Evolutionary conservation across 805 yeast genomes (phyloP).

Genomic region (Wilhelminamyces savonicus): DNA sequence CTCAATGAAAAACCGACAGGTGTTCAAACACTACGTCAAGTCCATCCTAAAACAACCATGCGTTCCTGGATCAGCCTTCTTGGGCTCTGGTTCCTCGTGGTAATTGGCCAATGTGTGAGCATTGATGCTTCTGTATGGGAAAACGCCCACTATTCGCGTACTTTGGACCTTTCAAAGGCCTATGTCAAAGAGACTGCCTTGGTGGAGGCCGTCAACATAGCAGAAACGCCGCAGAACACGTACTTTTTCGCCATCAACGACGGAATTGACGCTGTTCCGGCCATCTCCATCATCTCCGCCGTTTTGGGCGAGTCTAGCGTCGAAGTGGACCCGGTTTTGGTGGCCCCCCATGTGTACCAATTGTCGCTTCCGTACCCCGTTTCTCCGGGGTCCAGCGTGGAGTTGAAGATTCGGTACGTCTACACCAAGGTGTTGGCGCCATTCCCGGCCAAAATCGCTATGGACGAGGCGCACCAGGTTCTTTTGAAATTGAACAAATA

Average conservation of each 20-base stretch:
- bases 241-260: constrained; percentile 53
- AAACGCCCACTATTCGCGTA: constrained; percentile 50
- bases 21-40: too few species aligned
- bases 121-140: constrained; percentile 36
- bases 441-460: constrained; percentile 53
- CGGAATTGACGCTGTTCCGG: constrained; percentile 39
- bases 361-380: constrained; percentile 58
- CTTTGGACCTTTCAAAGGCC: constrained; percentile 58
- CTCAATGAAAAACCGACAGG: too few species aligned
- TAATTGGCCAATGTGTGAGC: too few species aligned
- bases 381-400: constrained; percentile 50
- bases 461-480: constrained; percentile 58
- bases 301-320: constrained; percentile 19
- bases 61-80: too few species aligned
- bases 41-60: too few species aligned
- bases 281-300: constrained; percentile 40
- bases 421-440: constrained; percentile 48
- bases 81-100: too few species aligned
- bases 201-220: constrained; percentile 57
- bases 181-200: constrained; percentile 57
- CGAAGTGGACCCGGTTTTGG: constrained; percentile 17
- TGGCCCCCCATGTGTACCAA: constrained; percentile 24
- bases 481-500: constrained; percentile 47
- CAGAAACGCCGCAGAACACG: constrained; percentile 41
- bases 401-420: constrained; percentile 44